Evolutionary conservation across 257 asterid genomes (phyloP).

Genomic region (Solanum microdontum): DNA sequence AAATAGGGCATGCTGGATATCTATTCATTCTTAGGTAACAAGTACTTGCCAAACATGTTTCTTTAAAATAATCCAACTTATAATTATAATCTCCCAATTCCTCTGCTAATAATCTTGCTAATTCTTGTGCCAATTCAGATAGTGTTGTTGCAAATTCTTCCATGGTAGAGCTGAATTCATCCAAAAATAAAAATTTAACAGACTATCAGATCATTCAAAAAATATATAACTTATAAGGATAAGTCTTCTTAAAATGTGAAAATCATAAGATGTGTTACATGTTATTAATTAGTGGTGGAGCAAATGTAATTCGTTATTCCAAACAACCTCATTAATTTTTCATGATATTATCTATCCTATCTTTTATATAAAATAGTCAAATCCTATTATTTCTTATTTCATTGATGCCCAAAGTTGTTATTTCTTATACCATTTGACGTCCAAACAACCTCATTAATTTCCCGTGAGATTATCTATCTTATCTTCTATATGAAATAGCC

Average conservation of each 20-base stretch:
- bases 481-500: neutral
- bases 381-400: neutral
- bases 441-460: neutral
- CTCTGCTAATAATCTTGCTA: conserved; percentile 53
- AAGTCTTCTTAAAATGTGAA: neutral
- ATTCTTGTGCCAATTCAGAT: conserved; percentile 36
- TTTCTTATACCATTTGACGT: neutral
- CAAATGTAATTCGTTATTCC: neutral
- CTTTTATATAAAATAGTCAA: neutral
- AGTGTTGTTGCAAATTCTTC: conserved; percentile 38
- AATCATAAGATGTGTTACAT: neutral
- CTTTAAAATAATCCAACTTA: conserved; percentile 30
- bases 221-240: neutral
- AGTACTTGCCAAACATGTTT: conserved; percentile 38
- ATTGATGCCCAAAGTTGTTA: neutral
- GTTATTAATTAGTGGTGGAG: neutral
- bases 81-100: conserved; percentile 21
- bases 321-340: too few relatives aligned
- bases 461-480: too few relatives aligned
- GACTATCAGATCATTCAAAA: neutral
- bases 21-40: conserved; percentile 77
- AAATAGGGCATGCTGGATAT: conserved; percentile 53
- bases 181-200: neutral
- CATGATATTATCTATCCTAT: too few relatives aligned
- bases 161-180: conserved; percentile 47